These are phyloP conservation scores for Apiospora malaysiana DNA, from an alignment of 2,329 filamentous ascomycete species.

Conservation along the genomic window DNA sequence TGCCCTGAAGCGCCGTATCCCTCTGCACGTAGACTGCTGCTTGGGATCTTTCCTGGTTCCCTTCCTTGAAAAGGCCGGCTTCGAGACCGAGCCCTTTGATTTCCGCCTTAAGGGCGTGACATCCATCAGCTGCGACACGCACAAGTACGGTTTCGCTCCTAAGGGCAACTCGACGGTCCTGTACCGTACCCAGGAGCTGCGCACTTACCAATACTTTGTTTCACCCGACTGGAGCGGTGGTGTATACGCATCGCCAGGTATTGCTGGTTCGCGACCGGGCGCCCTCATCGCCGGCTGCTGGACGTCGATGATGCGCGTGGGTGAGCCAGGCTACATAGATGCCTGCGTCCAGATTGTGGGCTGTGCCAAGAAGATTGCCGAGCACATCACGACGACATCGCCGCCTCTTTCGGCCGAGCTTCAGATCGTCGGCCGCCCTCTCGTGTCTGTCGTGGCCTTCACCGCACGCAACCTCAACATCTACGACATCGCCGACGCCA, in stretches of 20 bases:
- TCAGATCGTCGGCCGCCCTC: slow-evolving; percentile 79
- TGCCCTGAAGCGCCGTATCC: slow-evolving; percentile 78
- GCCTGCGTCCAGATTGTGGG: slow-evolving; percentile 89
- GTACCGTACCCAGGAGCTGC: slow-evolving; percentile 80
- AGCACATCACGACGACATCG: slow-evolving; percentile 72
- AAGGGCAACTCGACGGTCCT: slow-evolving; percentile 95
- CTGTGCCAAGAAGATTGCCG: slow-evolving; percentile 80
- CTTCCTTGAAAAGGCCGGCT: slow-evolving; percentile 91
- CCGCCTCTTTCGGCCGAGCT: slow-evolving; percentile 75
- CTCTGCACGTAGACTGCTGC: slow-evolving; percentile 97
- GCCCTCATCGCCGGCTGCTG: slow-evolving; percentile 96
- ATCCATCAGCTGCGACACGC: slow-evolving; percentile 94
- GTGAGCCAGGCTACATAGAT: slow-evolving; percentile 86
- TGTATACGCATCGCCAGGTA: slow-evolving; percentile 91
- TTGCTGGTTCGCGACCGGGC: slow-evolving; percentile 90
- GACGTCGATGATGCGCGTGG: slow-evolving; percentile 87
- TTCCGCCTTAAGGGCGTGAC: slow-evolving; percentile 95
- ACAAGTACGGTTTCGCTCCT: slow-evolving; percentile 98
- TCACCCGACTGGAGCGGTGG: slow-evolving; percentile 94
- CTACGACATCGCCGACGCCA: slow-evolving; percentile 91
- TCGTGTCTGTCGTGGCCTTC: slow-evolving; percentile 92
- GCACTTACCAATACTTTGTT: slow-evolving; percentile 95
- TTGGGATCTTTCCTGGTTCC: slow-evolving; percentile 94
- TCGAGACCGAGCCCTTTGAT: slow-evolving; percentile 87
- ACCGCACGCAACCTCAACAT: slow-evolving; percentile 83